phyloP scores from a whole-genome alignment of 805 yeast species.

The Cyberlindnera petersonii region DNA sequence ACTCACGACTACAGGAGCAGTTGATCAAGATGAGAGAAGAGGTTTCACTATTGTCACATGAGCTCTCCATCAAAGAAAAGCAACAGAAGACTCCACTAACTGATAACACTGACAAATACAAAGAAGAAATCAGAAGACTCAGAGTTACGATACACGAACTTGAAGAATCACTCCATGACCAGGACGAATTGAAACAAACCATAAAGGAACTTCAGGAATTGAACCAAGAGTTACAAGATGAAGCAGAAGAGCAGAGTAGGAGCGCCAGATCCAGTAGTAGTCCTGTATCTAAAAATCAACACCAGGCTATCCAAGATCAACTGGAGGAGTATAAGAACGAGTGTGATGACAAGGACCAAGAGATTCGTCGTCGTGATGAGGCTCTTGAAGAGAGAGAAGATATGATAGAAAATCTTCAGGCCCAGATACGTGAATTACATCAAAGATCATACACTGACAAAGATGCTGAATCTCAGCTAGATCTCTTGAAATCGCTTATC shows the following conservation, averaged over 20 bases:
- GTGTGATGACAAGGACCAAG: slow-evolving; percentile 17
- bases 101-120: slow-evolving; percentile 7
- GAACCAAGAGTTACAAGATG: slow-evolving; percentile 13
- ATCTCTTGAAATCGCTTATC: slow-evolving; percentile 14
- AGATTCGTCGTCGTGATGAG: slow-evolving; percentile 20
- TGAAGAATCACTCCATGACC: slow-evolving; percentile 5
- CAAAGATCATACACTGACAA: slow-evolving; percentile 13
- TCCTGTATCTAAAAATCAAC: slow-evolving; percentile 12
- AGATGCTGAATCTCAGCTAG: slow-evolving; percentile 14
- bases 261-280: slow-evolving; percentile 13
- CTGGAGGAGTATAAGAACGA: slow-evolving; percentile 14
- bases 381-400: slow-evolving; percentile 22
- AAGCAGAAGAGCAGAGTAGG: slow-evolving; percentile 9
- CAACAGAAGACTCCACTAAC: background rate
- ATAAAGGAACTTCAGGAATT: slow-evolving; percentile 9
- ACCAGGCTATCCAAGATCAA: slow-evolving; percentile 20
- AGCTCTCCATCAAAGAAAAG: slow-evolving; percentile 9
- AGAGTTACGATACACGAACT: slow-evolving; percentile 3
- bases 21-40: slow-evolving; percentile 24
- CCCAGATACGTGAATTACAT: slow-evolving; percentile 15
- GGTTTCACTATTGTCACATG: slow-evolving; percentile 22
- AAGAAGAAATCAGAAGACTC: slow-evolving; percentile 6
- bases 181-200: slow-evolving; percentile 10
- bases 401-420: slow-evolving; percentile 17
- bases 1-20: slow-evolving; percentile 31